phyloP scores from a whole-genome alignment of 2,329 filamentous ascomycete genomes.

The Diaporthe sp. region DNA sequence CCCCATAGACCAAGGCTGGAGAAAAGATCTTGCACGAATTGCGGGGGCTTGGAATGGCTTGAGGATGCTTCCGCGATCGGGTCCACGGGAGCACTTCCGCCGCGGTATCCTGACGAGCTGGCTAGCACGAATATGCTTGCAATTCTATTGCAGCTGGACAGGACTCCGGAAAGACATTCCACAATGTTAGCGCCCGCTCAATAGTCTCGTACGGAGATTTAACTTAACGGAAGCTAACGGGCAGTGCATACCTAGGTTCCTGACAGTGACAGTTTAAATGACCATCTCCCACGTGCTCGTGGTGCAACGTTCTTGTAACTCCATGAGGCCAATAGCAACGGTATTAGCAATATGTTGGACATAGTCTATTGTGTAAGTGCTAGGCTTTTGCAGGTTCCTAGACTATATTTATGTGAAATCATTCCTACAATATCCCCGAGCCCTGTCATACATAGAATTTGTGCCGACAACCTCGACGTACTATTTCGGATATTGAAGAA shows the following conservation, averaged over 20 bases:
- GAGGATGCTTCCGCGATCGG: slow-evolving; percentile 11
- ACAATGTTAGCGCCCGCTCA: neutral
- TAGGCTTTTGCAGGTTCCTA: neutral
- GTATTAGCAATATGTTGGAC: neutral
- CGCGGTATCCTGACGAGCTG: neutral
- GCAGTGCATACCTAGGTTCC: neutral
- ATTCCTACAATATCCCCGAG: neutral
- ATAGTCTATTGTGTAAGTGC: neutral
- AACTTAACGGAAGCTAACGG: slow-evolving; percentile 1
- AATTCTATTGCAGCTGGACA: neutral
- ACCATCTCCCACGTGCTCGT: neutral
- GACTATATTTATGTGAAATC: neutral
- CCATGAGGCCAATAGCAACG: too few species aligned
- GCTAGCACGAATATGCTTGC: neutral
- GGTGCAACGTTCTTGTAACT: neutral
- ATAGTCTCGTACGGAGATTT: neutral
- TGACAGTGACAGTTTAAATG: neutral
- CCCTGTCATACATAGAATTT: neutral
- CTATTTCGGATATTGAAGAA: neutral
- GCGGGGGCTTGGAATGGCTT: neutral
- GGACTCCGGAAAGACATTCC: neutral
- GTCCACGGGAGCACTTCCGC: slow-evolving; percentile 29
- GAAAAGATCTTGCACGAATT: slow-evolving; percentile 40
- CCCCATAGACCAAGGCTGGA: slow-evolving; percentile 29
- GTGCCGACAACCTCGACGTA: neutral